phyloP scores from a whole-genome alignment of 306 rosid genomes.

The Cucurbita ficifolia region DNA sequence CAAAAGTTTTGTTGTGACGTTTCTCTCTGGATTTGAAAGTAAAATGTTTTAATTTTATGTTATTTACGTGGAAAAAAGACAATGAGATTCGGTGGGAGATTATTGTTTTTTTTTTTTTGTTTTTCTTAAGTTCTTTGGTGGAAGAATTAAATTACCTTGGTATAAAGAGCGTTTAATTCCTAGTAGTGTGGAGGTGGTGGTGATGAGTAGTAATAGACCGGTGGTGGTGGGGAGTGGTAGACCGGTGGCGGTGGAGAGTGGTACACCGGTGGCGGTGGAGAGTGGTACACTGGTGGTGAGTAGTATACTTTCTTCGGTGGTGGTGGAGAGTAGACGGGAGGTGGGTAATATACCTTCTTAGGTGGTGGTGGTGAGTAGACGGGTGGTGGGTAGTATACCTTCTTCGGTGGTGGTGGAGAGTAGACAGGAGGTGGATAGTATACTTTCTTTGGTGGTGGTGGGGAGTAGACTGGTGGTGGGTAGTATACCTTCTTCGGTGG shows the following conservation, averaged over 20 bases:
- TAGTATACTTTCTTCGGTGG: background rate
- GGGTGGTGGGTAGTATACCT: background rate
- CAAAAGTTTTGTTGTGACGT: background rate
- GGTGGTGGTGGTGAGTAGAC: background rate
- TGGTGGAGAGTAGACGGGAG: background rate
- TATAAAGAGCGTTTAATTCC: background rate
- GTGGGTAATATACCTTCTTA: background rate
- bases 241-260: background rate
- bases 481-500: background rate
- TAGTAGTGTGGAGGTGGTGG: constrained; percentile 10
- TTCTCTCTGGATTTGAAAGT: background rate
- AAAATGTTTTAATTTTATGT: background rate
- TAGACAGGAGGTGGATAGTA: background rate
- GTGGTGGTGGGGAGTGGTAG: background rate
- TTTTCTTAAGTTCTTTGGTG: background rate
- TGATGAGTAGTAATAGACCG: background rate
- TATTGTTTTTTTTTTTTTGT: too few species aligned
- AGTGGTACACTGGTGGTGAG: background rate
- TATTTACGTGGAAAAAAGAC: background rate
- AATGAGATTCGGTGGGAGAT: background rate
- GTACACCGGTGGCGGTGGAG: background rate
- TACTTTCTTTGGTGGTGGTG: background rate
- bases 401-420: background rate
- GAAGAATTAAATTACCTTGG: background rate
- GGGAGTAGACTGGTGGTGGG: background rate